Conservation (phyloP, 2,329 filamentous ascomycete genomes). For the Trichophyton schoenleinii region DNA sequence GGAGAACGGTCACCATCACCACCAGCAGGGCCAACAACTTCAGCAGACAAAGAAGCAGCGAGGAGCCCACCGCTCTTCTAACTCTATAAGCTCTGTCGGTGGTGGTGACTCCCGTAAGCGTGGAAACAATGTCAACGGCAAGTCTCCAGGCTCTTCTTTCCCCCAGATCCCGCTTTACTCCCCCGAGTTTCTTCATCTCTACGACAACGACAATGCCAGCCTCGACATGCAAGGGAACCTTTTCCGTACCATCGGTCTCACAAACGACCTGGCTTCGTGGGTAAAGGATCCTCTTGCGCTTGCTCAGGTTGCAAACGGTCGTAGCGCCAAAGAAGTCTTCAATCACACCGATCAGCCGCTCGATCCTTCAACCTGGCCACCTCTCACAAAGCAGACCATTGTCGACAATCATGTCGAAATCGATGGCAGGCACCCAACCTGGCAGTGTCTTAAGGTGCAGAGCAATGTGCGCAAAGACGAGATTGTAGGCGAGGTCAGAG, state of each 20-base stretch:
- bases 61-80: conserved; percentile 60
- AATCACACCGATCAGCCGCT: conserved; percentile 45
- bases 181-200: conserved; percentile 60
- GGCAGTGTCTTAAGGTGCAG: conserved; percentile 48
- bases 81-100: conserved; percentile 59
- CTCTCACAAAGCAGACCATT: conserved; percentile 41
- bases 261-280: conserved; percentile 66
- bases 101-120: conserved; percentile 48
- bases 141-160: conserved; percentile 39
- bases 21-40: conserved; percentile 37
- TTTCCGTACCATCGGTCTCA: conserved; percentile 62
- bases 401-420: conserved; percentile 37
- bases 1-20: conserved; percentile 28
- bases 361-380: conserved; percentile 42
- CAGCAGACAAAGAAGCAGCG: conserved; percentile 68
- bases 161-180: conserved; percentile 60
- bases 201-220: conserved; percentile 49
- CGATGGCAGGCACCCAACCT: conserved; percentile 51
- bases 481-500: conserved; percentile 62
- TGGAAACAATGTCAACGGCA: conserved; percentile 56
- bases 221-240: conserved; percentile 58
- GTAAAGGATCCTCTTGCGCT: conserved; percentile 60
- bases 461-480: conserved; percentile 40
- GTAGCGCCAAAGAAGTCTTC: conserved; percentile 56
- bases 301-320: conserved; percentile 53